These are phyloP conservation scores for Clarireedia monteithiana DNA, from an alignment of 2,329 filamentous ascomycete species.

Conservation along the genomic window DNA sequence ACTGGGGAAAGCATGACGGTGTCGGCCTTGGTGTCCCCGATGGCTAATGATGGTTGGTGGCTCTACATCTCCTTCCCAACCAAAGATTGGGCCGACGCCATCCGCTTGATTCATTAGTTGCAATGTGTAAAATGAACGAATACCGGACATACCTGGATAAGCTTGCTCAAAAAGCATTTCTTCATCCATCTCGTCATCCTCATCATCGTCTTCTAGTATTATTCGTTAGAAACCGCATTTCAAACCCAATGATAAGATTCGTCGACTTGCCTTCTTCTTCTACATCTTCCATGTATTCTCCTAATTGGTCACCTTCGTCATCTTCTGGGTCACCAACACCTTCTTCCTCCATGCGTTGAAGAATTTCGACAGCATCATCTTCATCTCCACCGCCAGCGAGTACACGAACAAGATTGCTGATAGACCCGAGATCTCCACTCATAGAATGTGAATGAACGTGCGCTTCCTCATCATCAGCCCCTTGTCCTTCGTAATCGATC, in stretches of 20 bases:
- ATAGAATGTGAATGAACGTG: conserved; percentile 34
- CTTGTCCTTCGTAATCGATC: conserved; percentile 46
- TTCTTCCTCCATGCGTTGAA: conserved; percentile 35
- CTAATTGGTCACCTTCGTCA: conserved; percentile 37
- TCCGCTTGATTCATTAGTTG: conserved; percentile 12
- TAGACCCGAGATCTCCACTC: conserved; percentile 37
- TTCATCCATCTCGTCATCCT: conserved; percentile 61
- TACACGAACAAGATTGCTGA: conserved; percentile 48
- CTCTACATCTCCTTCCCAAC: conserved; percentile 51
- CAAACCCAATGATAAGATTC: neutral
- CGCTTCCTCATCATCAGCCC: conserved; percentile 45
- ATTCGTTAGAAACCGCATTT: conserved; percentile 18
- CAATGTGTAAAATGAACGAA: neutral
- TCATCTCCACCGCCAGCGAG: conserved; percentile 30
- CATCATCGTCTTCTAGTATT: conserved; percentile 54
- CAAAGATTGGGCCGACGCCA: conserved; percentile 34
- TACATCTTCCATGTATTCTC: conserved; percentile 46
- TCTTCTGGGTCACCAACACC: conserved; percentile 34
- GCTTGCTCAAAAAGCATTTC: conserved; percentile 52
- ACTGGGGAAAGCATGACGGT: conserved; percentile 47
- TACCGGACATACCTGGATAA: conserved; percentile 43
- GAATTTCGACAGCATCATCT: conserved; percentile 30
- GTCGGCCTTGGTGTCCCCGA: conserved; percentile 41
- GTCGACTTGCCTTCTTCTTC: conserved; percentile 48
- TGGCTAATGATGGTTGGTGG: conserved; percentile 32